Evolutionary conservation across 2,329 filamentous ascomycete species (phyloP), one percentile per base, ranked within the genome.

Genomic region (Arthroderma sp.): DNA sequence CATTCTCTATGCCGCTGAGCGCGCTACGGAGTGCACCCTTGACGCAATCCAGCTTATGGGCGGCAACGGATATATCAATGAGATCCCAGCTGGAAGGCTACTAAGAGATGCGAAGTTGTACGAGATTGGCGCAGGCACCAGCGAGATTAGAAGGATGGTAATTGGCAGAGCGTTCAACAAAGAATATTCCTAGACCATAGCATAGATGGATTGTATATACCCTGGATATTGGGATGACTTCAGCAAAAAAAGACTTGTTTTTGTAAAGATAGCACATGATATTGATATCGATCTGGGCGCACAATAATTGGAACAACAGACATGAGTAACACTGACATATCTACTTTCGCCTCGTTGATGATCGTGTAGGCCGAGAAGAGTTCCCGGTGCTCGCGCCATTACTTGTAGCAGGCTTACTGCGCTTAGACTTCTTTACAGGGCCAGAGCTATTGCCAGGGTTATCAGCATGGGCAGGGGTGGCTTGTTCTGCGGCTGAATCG

Each of bases 61-160:
- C 17, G 93, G 91, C 0, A 97, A 91, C 82, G 91, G 91, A 2
- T 97, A 97, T 68, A 83, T 95, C 64, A 95, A 96, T 71, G 93
- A 98, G 74, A 89, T 97, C 75, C 85, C 89, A 0, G 91, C 89
- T 0, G 94, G 91, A 21, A 79, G 91, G 62, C 79, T 97, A 63
- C 73, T 97, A 64, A 75, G 93, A 67, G 83, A 86, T 73, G 83
- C 83, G 2, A 86, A 86, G 69, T 71, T 98, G 60, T 98, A 98
- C 71, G 93, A 97, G 74, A 97, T 98, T 69, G 93, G 93, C 1
- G 93, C 93, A 4, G 93, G 93, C 4, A 97, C 93, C 2, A 95
- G 89, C 60, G 93, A 98, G 75, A 85, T 98, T 54, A 79, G 93
- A 63, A 80, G 91, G 62, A 94, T 97, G 83, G 89, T 98, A 3